Percentiles rank a stretch among this genome's conserved stretches.
Evolutionary conservation across 306 rosid species (phyloP).

Genomic region (Prunus mume): DNA sequence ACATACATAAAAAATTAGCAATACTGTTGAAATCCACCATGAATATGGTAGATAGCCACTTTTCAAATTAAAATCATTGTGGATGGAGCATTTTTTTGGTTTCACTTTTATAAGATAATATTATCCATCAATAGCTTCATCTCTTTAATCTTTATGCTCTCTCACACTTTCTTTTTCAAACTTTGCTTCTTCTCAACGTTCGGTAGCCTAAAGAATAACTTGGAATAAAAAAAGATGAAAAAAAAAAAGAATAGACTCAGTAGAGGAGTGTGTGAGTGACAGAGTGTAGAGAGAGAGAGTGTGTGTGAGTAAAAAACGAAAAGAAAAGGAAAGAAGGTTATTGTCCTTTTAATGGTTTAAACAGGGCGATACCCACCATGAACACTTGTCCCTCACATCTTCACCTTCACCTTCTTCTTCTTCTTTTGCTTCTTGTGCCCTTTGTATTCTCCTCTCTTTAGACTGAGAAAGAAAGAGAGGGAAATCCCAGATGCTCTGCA

Average conservation of each 20-base stretch:
- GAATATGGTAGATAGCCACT: not conserved
- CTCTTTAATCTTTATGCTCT: not conserved
- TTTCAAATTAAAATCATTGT: not conserved
- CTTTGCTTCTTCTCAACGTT: slow-evolving; percentile 86
- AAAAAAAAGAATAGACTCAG: not conserved
- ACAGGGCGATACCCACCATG: slow-evolving; percentile 22
- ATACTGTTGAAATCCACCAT: not conserved
- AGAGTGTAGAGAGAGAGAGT: not conserved
- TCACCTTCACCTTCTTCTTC: slow-evolving; percentile 11
- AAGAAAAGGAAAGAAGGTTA: not conserved
- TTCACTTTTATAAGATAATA: not conserved
- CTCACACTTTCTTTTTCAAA: slow-evolving; percentile 27
- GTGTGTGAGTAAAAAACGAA: not conserved
- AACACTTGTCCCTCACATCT: slow-evolving; percentile 38
- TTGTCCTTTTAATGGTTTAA: not conserved
- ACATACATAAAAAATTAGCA: not conserved
- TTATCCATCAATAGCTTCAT: slow-evolving; percentile 5
- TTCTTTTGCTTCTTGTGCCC: slow-evolving; percentile 1
- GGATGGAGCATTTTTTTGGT: not conserved
- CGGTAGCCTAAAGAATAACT: slow-evolving; percentile 53
- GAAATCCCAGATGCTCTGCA: slow-evolving; percentile 49
- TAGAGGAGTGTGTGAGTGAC: not conserved
- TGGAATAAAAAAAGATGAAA: not conserved
- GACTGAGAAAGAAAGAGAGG: slow-evolving; percentile 11
- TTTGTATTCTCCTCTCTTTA: not conserved